Conservation (phyloP, 768 basidiomycete species). For the Tricholoma matsutake region DNA sequence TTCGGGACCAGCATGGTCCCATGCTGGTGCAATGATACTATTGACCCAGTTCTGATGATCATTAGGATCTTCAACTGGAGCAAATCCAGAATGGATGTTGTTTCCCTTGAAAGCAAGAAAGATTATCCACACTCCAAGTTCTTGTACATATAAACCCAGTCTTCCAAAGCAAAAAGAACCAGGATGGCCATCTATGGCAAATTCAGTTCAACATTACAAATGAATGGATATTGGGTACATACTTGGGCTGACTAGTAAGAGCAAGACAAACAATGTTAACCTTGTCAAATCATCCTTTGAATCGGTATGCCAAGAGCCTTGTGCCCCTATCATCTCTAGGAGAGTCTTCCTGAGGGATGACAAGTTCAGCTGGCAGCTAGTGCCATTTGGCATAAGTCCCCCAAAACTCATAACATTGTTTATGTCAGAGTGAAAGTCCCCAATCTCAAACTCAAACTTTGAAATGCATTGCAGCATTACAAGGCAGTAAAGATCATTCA, state of each 20-base stretch:
- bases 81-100: neutral
- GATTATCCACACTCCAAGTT: neutral
- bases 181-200: neutral
- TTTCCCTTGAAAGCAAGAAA: slow-evolving; percentile 3
- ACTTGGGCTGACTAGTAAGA: neutral
- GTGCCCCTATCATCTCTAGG: neutral
- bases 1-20: neutral
- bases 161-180: slow-evolving; percentile 2
- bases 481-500: neutral
- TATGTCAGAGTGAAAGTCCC: neutral
- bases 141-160: slow-evolving; percentile 1
- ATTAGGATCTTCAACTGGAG: neutral
- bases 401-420: slow-evolving; percentile 4
- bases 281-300: neutral
- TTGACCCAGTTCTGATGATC: neutral
- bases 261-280: neutral
- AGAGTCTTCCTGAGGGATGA: neutral
- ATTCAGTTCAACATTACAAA: too few relatives aligned
- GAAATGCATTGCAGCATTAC: neutral
- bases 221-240: too few relatives aligned
- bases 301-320: neutral
- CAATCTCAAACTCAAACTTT: neutral
- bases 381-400: neutral
- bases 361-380: slow-evolving; percentile 1
- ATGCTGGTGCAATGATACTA: neutral